Conservation (phyloP, 164 flowering plant genomes). For the Liriodendron chinense region DNA sequence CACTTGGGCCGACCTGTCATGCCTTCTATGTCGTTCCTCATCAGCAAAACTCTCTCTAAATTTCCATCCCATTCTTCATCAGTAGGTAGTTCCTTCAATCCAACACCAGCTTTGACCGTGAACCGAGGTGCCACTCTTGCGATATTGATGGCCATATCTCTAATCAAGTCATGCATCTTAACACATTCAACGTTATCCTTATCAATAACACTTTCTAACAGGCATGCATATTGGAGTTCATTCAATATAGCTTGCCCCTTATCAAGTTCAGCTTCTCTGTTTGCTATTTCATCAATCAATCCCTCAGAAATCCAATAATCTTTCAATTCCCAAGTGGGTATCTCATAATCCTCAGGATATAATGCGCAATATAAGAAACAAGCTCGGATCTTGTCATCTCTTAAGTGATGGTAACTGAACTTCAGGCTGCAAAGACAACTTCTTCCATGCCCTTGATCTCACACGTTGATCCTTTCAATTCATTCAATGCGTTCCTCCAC, state of each 20-base stretch:
- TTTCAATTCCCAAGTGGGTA: constrained; percentile 10
- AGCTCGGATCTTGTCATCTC: neutral
- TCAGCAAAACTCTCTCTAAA: constrained; percentile 14
- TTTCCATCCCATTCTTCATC: constrained; percentile 7
- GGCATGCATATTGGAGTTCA: constrained; percentile 14
- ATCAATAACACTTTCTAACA: constrained; percentile 14
- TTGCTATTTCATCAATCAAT: constrained; percentile 13
- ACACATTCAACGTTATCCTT: constrained; percentile 2
- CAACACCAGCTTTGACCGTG: constrained; percentile 17
- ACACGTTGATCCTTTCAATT: neutral
- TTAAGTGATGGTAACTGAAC: constrained; percentile 9
- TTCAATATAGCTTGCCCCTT: constrained; percentile 24
- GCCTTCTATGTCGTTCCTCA: constrained; percentile 12
- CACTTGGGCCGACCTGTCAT: constrained; percentile 11
- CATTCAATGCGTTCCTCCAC: constrained; percentile 15
- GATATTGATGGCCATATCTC: constrained; percentile 29
- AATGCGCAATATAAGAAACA: constrained; percentile 16
- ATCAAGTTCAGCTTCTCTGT: constrained; percentile 13
- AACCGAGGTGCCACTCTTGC: constrained; percentile 8
- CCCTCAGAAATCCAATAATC: constrained; percentile 21
- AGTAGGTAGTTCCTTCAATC: constrained; percentile 8
- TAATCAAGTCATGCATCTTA: constrained; percentile 39
- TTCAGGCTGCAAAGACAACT: constrained; percentile 6
- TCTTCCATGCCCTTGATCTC: constrained; percentile 9
- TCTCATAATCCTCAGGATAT: constrained; percentile 16